Base-by-base conservation (phyloP, 257 asterid genomes). In the Salvia rosmarinus region DNA sequence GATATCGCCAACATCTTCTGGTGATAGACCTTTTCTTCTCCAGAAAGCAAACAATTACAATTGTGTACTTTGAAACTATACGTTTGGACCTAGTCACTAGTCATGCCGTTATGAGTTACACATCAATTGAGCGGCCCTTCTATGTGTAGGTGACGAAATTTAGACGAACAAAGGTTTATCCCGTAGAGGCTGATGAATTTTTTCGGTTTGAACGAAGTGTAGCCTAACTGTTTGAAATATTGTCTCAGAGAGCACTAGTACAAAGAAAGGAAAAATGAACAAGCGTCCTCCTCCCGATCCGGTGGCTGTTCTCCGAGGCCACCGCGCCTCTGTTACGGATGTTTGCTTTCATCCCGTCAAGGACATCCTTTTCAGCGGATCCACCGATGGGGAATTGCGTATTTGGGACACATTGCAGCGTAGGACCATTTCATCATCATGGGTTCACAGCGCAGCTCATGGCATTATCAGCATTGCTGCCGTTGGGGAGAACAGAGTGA, bases 401-500 rank as follows among this genome's bases (percentile, higher is more conserved):
- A 82, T 89, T 20, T 94, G 99, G 99, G 89, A 94, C 59, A 83
- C 89, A 0, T 64, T 88, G 49, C 97, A 91, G 76, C 89, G 83
- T 39, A 87, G 99, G 25, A 85, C 96, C 17, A 60, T 89, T 71
- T 79, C 98, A 11, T 91, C 99, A 17, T 85, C 95, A 32, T 89
- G 97, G 98, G 91, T 79, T 40, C 97, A 94, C 82, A 82, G 86
- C 46, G 95, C 99, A 23, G 91, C 99, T 76, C 99, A 94, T 66
- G 99, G 99, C 59, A 82, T 91, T 10, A 82, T 87, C 37, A 82
- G 96, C 72, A 69, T 94, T 69, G 89, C 77, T 11, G 79, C 89
- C 13, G 76, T 80, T 47, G 95, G 89, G 14, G 95, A 85, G 34
- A 82, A 75, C 75, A 86, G 83, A 69, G 82, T 91, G 28, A 77